Conservation (phyloP, 345 rosid species). For the Linum lewisii region DNA sequence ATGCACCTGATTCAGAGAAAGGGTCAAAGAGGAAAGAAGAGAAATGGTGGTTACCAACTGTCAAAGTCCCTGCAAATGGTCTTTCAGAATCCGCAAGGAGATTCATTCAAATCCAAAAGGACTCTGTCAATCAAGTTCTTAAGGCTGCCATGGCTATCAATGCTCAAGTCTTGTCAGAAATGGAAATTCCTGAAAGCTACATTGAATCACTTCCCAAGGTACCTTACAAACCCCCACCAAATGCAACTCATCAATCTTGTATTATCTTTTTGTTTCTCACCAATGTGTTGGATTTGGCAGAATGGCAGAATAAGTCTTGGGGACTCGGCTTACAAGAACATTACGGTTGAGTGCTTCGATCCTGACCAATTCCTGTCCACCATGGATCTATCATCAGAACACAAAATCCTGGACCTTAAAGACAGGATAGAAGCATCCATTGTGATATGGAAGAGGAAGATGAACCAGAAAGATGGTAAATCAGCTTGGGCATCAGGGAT, state of each 20-base stretch:
- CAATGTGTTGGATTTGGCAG: slow-evolving; percentile 21
- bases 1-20: slow-evolving; percentile 54
- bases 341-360: slow-evolving; percentile 70
- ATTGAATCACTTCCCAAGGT: slow-evolving; percentile 86
- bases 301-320: slow-evolving; percentile 87
- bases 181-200: slow-evolving; percentile 83
- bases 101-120: slow-evolving; percentile 69
- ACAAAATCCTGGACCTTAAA: slow-evolving; percentile 73
- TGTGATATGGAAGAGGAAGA: slow-evolving; percentile 81
- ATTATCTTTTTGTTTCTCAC: too few species aligned
- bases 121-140: slow-evolving; percentile 77
- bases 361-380: slow-evolving; percentile 62
- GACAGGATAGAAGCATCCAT: slow-evolving; percentile 84
- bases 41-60: slow-evolving; percentile 88
- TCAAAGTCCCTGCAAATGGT: slow-evolving; percentile 66
- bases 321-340: slow-evolving; percentile 54
- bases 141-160: slow-evolving; percentile 96
- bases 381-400: slow-evolving; percentile 69
- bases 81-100: slow-evolving; percentile 61
- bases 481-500: slow-evolving; percentile 82
- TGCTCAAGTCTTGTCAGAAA: slow-evolving; percentile 73
- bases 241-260: too few species aligned
- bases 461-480: slow-evolving; percentile 69
- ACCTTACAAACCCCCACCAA: too few species aligned
- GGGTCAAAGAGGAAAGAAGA: slow-evolving; percentile 42